Conservation (phyloP, 106 monocot genomes). For the Posidonia australis region DNA sequence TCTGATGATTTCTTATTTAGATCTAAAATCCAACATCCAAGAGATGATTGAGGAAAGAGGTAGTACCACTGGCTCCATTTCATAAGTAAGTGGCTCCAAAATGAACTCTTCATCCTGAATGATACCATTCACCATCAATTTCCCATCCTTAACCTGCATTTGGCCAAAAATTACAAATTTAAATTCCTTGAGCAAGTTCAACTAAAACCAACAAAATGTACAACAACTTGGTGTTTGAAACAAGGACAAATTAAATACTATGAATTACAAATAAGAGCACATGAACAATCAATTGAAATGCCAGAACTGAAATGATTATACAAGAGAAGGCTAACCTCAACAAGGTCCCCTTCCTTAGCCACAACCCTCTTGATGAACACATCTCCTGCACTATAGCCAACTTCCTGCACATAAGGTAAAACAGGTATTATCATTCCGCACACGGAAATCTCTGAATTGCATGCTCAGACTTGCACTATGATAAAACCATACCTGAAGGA, state of each 20-base stretch:
- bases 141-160: constrained; percentile 66
- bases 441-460: background rate
- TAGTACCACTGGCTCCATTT: constrained; percentile 72
- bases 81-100: constrained; percentile 68
- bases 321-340: constrained; percentile 46
- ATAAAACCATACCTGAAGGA: constrained; percentile 39
- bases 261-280: background rate
- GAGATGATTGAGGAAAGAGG: background rate
- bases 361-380: constrained; percentile 97
- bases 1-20: background rate
- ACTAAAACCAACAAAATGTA: too few relatives aligned
- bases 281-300: background rate
- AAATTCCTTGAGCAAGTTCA: background rate
- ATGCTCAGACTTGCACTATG: background rate
- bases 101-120: constrained; percentile 81
- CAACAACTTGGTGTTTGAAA: too few relatives aligned
- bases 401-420: constrained; percentile 27
- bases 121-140: constrained; percentile 72
- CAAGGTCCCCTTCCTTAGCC: constrained; percentile 72
- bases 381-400: constrained; percentile 63
- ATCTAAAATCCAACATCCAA: background rate
- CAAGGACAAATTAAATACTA: background rate
- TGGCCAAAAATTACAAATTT: background rate
- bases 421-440: background rate
- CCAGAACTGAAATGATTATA: background rate